Percentiles rank a stretch among this genome's conserved stretches.
Evolutionary conservation across 805 yeast species (phyloP).

Genomic region (Yamadazyma sp.): DNA sequence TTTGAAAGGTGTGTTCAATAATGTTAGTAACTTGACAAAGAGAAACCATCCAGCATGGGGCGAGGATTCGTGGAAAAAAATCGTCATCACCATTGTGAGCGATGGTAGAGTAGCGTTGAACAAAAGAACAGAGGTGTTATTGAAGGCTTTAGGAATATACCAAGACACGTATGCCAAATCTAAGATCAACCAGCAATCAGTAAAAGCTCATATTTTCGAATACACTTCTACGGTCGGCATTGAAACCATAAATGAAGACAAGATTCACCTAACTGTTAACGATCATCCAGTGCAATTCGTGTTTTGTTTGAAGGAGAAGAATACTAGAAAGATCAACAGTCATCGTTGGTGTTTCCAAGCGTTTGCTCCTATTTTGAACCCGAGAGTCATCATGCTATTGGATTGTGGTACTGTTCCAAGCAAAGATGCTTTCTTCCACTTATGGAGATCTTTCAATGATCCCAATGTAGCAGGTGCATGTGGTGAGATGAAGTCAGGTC

Average conservation of each 20-base stretch:
- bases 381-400: conserved; percentile 76
- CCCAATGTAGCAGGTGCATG: conserved; percentile 95
- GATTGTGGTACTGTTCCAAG: conserved; percentile 96
- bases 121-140: conserved; percentile 72
- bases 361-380: conserved; percentile 77
- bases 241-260: conserved; percentile 55
- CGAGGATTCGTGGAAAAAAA: conserved; percentile 91
- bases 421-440: conserved; percentile 75
- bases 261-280: conserved; percentile 67
- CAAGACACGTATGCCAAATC: conserved; percentile 97
- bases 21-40: conserved; percentile 70
- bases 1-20: conserved; percentile 85
- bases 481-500: conserved; percentile 89
- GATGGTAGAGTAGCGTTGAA: conserved; percentile 89
- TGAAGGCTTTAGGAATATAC: conserved; percentile 85
- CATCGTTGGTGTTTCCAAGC: conserved; percentile 98
- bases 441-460: conserved; percentile 84
- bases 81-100: conserved; percentile 84
- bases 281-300: conserved; percentile 80
- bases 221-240: conserved; percentile 92
- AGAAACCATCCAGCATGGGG: conserved; percentile 83
- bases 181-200: conserved; percentile 78
- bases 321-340: conserved; percentile 87
- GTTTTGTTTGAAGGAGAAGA: conserved; percentile 87
- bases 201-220: conserved; percentile 86